Conservation (phyloP, 2,329 filamentous ascomycete species). For the Colletotrichum paranaense region DNA sequence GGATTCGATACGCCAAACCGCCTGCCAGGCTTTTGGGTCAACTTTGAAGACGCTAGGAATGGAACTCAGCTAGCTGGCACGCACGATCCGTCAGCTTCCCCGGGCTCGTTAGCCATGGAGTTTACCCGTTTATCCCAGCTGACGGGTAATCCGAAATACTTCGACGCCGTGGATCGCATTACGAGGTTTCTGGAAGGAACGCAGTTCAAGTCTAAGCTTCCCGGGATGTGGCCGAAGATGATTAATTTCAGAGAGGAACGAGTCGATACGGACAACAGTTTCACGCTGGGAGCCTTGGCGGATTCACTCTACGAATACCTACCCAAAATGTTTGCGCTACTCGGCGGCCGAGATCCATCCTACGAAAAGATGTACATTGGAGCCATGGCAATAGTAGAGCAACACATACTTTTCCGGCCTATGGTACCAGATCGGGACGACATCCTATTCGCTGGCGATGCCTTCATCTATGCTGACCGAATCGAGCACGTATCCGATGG, state of each 20-base stretch:
- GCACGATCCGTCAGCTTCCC: conserved; percentile 55
- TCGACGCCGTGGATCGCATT: conserved; percentile 76
- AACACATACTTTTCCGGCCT: conserved; percentile 72
- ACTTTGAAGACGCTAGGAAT: conserved; percentile 27
- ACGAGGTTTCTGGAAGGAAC: conserved; percentile 73
- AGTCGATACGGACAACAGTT: conserved; percentile 42
- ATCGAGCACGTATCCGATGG: conserved; percentile 44
- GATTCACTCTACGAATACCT: conserved; percentile 57
- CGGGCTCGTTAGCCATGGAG: conserved; percentile 77
- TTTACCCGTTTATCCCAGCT: conserved; percentile 79
- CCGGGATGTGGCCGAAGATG: conserved; percentile 78
- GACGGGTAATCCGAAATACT: conserved; percentile 79
- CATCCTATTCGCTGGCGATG: conserved; percentile 66
- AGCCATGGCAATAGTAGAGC: conserved; percentile 64
- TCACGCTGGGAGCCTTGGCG: conserved; percentile 51
- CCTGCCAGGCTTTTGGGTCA: conserved; percentile 59
- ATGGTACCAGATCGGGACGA: conserved; percentile 71
- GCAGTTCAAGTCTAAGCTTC: conserved; percentile 74
- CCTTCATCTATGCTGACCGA: conserved; percentile 37
- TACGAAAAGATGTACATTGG: conserved; percentile 68
- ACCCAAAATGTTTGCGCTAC: conserved; percentile 63
- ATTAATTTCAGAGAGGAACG: conserved; percentile 67
- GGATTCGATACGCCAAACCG: conserved; percentile 76
- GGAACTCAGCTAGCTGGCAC: conserved; percentile 22
- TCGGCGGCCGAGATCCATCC: conserved; percentile 64